Evolutionary conservation across 768 basidiomycete genomes (phyloP).

Genomic region (Suillus alpinus): DNA sequence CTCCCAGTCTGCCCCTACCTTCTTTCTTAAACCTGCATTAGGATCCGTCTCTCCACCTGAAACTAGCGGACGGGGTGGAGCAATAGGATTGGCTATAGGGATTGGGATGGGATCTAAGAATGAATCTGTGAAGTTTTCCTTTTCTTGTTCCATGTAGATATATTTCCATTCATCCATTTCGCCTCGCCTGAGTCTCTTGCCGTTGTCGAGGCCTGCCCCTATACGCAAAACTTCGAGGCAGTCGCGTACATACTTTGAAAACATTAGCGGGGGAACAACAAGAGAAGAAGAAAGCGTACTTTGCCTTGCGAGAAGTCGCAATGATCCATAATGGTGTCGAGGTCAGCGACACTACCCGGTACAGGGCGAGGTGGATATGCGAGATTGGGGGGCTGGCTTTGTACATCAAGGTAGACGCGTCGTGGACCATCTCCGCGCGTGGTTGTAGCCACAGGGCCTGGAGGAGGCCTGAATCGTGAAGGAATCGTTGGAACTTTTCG

Average conservation of each 20-base stretch:
- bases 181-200: constrained; percentile 68
- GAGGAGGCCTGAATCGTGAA: constrained; percentile 44
- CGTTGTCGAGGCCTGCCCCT: constrained; percentile 85
- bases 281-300: constrained; percentile 34
- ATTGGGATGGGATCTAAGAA: constrained; percentile 30
- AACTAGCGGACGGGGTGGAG: constrained; percentile 22
- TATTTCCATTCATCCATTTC: constrained; percentile 85
- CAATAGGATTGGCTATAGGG: constrained; percentile 18
- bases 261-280: constrained; percentile 1
- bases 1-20: constrained; percentile 64
- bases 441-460: constrained; percentile 46
- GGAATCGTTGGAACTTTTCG: constrained; percentile 44
- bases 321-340: constrained; percentile 87
- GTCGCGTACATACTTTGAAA: constrained; percentile 85
- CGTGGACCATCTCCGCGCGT: constrained; percentile 75
- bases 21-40: constrained; percentile 55
- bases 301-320: constrained; percentile 87
- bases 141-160: constrained; percentile 70
- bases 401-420: constrained; percentile 74
- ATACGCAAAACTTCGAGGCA: constrained; percentile 93
- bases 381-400: constrained; percentile 55
- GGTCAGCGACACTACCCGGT: constrained; percentile 80
- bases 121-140: constrained; percentile 37
- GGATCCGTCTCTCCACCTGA: constrained; percentile 40
- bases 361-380: constrained; percentile 88